Evolutionary conservation across 495 filamentous ascomycete species (phyloP), one percentile per base, ranked within the genome.

Genomic region (Cercophora scortea): DNA sequence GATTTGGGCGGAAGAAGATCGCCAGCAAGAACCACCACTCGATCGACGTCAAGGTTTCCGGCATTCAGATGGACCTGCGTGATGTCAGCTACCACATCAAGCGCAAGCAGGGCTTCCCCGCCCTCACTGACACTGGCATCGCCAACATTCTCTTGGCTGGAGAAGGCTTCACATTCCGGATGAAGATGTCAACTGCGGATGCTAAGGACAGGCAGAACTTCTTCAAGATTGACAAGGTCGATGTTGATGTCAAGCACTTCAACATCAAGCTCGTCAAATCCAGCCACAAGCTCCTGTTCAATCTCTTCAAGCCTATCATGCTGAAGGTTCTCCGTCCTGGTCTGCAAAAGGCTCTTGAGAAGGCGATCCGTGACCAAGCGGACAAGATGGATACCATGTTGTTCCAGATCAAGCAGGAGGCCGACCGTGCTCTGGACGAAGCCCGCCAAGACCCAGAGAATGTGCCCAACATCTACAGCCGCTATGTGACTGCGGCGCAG

Each of bases 11-110:
- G 60, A 96, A 93, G 84, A 78, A 80, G 66, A 47, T 69, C 18
- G 58, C 67, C 16, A 95, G 78, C 80, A 89, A 82, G 73, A 84
- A 80, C 58, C 83, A 85, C 66, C 89, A 95, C 69, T 85, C 87
- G 59, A 73, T 89, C 40, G 84, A 91, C 76, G 75, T 97, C 42
- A 86, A 87, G 38, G 86, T 88, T 6, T 93, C 89, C 47, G 90
- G 91, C 16, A 80, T 97, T 47, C 93, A 98, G 72, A 87, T 87
- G 78, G 88, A 91, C 55, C 68, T 92, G 60, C 76, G 79, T 57
- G 93, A 97, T 68, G 87, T 98, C 47, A 87, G 85, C 74, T 98
- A 94, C 76, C 92, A 96, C 67, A 79, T 98, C 74, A 90, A 94
- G 71, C 87, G 85, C 72, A 98, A 98, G 79, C 76, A 94, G 64